A percentile compares a stretch with the other conserved stretches of the same genome.
Evolutionary conservation across 2,329 filamentous ascomycete genomes (phyloP).

Genomic region (Phyllosticta citriasiana): DNA sequence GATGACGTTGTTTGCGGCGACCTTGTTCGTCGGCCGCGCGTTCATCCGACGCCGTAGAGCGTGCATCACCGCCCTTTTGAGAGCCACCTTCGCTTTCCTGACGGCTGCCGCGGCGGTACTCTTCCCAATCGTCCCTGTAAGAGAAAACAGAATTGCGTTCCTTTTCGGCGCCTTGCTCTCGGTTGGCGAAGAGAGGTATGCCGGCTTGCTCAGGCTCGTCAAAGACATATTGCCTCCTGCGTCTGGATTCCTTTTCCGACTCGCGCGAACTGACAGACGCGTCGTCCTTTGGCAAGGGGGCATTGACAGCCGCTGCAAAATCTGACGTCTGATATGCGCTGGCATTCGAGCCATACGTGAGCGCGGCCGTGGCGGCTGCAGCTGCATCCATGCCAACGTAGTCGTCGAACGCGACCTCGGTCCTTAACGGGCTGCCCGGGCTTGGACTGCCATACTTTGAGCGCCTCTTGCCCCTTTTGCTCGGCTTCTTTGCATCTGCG

Average conservation of each 20-base stretch:
- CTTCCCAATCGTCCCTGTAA: background rate
- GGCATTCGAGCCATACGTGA: background rate
- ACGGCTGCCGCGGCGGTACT: background rate
- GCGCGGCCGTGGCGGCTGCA: background rate
- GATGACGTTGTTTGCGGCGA: slow-evolving; percentile 19
- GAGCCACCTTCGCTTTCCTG: background rate
- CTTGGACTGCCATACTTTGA: slow-evolving; percentile 29
- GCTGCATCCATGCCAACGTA: slow-evolving; percentile 23
- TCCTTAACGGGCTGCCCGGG: slow-evolving; percentile 2
- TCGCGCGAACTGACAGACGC: background rate
- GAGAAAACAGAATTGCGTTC: background rate
- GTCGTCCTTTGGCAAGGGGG: slow-evolving; percentile 9
- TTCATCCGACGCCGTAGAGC: slow-evolving; percentile 11
- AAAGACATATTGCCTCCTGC: slow-evolving; percentile 1
- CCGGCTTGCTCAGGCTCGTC: slow-evolving; percentile 9
- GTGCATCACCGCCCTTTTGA: slow-evolving; percentile 13
- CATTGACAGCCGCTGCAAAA: background rate
- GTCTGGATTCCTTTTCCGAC: background rate
- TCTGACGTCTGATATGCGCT: background rate
- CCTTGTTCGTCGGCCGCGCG: slow-evolving; percentile 9
- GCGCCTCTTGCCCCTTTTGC: slow-evolving; percentile 36
- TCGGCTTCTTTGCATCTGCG: slow-evolving; percentile 29
- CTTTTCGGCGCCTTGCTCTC: background rate
- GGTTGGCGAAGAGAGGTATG: background rate
- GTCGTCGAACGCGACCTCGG: slow-evolving; percentile 34